Base-by-base conservation (phyloP, 2,329 filamentous ascomycete genomes). In the Lachnellula willkommii region DNA sequence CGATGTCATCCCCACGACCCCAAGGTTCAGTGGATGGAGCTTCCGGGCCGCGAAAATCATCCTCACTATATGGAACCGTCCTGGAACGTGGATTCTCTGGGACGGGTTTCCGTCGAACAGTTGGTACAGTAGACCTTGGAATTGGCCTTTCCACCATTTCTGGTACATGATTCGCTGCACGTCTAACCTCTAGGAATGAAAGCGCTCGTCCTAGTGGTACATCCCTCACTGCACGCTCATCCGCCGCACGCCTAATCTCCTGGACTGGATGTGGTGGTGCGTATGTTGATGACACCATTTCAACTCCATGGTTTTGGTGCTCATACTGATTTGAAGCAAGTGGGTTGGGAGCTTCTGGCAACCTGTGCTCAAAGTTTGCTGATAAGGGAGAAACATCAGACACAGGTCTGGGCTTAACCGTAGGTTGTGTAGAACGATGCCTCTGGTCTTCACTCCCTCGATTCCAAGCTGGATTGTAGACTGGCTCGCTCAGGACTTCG, bases 1-100 rank as follows among this genome's bases (percentile, higher is more conserved):
- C 43, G 45, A 43, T 36, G 22, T 48, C n/a, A 36, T 52, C 52
- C 6, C 54, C 54, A n/a, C 40, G 37, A 37, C 49, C 49, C n/a
- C 46, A 49, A 36, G 28, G 22, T 14, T 52, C 35, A 3, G 51
- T 24, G 11, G 43, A 11, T 36, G 20, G 32, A n/a, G 47, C 36
- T 17, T 14, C 35, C 11, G 28, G 15, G 22, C 17, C 9, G 22
- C 20, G 53, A 2, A 46, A 50, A n/a, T 40, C 14, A 15, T 12
- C 9, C 28, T 28, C 28, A 24, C n/a, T 40, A 2, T 47, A 36
- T 43, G 36, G 52, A 36, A 54, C 35, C 11, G 37, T 50, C 17
- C 43, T 26, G 9, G 47, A 20, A 20, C n/a, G 42, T 45, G 42
- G 22, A 20, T 40, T 24, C 9, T 32, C 20, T 24, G 36, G 17